These are phyloP conservation scores for Hypoxylon sp. DNA, from an alignment of 2,329 filamentous ascomycete species.

Conservation along the genomic window DNA sequence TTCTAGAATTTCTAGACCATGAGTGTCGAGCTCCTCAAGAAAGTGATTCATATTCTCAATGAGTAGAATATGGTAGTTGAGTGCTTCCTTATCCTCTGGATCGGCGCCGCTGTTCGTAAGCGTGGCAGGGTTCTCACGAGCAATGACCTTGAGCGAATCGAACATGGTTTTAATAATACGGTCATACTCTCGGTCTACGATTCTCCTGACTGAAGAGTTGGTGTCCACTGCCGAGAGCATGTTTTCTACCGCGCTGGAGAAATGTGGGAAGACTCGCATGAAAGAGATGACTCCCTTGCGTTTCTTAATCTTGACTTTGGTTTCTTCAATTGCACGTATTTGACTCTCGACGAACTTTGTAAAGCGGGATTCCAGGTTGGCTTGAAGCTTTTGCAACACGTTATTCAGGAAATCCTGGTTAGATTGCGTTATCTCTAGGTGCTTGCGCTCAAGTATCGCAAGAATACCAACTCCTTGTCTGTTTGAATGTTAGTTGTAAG, in stretches of 20 bases:
- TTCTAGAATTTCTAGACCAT: constrained; percentile 80
- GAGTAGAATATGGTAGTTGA: constrained; percentile 96
- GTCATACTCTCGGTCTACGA: constrained; percentile 88
- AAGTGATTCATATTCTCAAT: constrained; percentile 99
- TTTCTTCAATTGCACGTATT: constrained; percentile 95
- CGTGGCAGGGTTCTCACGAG: constrained; percentile 74
- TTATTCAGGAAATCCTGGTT: constrained; percentile 93
- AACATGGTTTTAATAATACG: constrained; percentile 96
- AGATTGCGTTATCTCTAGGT: constrained; percentile 85
- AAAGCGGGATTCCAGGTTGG: constrained; percentile 81
- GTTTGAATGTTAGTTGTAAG: constrained; percentile 45
- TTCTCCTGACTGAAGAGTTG: constrained; percentile 76
- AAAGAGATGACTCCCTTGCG: constrained; percentile 96
- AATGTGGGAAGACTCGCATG: constrained; percentile 92
- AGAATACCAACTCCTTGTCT: constrained; percentile 93
- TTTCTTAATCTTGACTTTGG: constrained; percentile 99
- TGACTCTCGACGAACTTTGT: constrained; percentile 94
- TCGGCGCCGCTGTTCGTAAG: constrained; percentile 64
- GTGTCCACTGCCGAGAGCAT: constrained; percentile 76
- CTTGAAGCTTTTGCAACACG: constrained; percentile 83
- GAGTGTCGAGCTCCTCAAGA: constrained; percentile 87
- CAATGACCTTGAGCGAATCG: constrained; percentile 95
- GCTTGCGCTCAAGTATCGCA: constrained; percentile 82
- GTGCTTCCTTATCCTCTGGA: constrained; percentile 92
- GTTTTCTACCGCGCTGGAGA: constrained; percentile 85